Conservation (phyloP, 1,284 basidiomycete species). For the Ganoderma meredithae region DNA sequence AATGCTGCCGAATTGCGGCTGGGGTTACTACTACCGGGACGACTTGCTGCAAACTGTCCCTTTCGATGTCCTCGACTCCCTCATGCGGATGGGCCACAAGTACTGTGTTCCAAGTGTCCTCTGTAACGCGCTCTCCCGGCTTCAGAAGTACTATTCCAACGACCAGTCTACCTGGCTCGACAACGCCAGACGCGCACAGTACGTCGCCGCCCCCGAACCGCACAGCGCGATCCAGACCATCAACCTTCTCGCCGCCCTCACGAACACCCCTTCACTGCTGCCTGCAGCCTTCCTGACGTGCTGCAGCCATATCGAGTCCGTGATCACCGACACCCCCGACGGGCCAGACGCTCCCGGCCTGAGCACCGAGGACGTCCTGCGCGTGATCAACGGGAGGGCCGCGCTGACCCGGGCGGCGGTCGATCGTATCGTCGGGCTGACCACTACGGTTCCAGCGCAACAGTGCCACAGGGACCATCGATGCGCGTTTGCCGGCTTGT, state of each 20-base stretch:
- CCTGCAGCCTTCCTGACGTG: neutral
- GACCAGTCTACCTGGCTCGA: slow-evolving; percentile 1
- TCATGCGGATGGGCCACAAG: slow-evolving; percentile 25
- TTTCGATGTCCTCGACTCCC: slow-evolving; percentile 10
- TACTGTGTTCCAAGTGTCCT: slow-evolving; percentile 18
- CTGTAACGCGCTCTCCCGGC: slow-evolving; percentile 20
- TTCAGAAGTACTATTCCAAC: slow-evolving; percentile 19
- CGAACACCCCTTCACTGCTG: neutral
- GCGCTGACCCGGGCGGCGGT: neutral
- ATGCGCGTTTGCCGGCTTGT: neutral
- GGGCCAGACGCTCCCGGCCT: neutral
- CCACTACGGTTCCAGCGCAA: neutral
- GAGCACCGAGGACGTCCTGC: neutral
- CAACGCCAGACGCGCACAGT: neutral
- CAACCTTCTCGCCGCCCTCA: neutral
- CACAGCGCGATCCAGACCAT: neutral
- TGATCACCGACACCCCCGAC: neutral
- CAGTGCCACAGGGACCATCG: too few relatives aligned
- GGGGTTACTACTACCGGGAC: slow-evolving; percentile 12
- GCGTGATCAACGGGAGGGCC: slow-evolving; percentile 5
- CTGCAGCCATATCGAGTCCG: neutral
- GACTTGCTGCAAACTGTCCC: neutral
- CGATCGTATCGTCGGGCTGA: neutral
- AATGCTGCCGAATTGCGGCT: neutral
- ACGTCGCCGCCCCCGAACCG: neutral